These are phyloP conservation scores for Hippophae tibetana DNA, from an alignment of 306 rosid genomes.

Conservation along the genomic window DNA sequence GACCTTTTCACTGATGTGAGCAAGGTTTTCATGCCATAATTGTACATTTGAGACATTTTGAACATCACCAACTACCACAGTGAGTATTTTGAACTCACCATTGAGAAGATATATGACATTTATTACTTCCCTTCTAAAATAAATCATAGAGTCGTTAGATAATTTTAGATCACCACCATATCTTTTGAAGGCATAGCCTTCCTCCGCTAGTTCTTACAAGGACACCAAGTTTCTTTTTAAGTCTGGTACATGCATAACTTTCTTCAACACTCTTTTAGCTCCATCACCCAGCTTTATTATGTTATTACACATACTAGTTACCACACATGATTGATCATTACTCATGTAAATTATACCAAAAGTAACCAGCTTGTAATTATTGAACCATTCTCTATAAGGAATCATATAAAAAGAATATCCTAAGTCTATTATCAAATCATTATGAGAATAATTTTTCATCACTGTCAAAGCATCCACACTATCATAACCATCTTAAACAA, in stretches of 20 bases:
- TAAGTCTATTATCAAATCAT: not conserved
- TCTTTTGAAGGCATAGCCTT: not conserved
- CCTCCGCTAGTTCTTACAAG: not conserved
- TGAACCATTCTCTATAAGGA: not conserved
- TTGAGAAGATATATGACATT: not conserved
- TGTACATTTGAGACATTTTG: not conserved
- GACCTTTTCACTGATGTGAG: not conserved
- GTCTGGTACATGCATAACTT: not conserved
- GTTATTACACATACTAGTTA: not conserved
- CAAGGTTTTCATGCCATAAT: not conserved
- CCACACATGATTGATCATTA: not conserved
- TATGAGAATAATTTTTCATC: not conserved
- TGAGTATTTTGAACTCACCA: not conserved
- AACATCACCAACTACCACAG: not conserved
- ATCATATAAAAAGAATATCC: not conserved
- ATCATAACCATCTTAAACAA: not conserved
- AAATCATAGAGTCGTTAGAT: not conserved
- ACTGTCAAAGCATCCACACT: not conserved
- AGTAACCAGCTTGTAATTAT: not conserved
- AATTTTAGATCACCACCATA: not conserved
- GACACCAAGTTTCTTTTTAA: not conserved
- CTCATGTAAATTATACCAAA: not conserved
- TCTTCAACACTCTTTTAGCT: not conserved
- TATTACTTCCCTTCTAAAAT: not conserved
- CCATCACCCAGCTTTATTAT: not conserved